Base-by-base conservation (phyloP, 1,284 basidiomycete genomes). In the Pseudozyma pruni region DNA sequence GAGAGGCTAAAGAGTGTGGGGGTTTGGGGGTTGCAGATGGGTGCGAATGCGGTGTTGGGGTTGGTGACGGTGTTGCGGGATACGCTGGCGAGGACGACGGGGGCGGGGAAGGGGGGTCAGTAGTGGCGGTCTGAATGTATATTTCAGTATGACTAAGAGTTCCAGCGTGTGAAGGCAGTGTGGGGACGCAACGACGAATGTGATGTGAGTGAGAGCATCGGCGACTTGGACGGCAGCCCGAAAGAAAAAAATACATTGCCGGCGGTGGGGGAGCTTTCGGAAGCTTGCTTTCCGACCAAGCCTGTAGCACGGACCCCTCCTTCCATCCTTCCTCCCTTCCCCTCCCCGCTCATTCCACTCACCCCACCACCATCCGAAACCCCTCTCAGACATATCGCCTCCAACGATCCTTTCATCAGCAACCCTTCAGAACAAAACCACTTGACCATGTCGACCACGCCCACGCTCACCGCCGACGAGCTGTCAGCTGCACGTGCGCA, bases 1-100 rank as follows among this genome's bases (percentile, higher is more conserved):
- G 56, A 78, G 52, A 56, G 80, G 11, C 49, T 79, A 35, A 68
- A 74, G 49, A 80, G 76, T 39, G 79, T 82, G 9, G 78, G 76
- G 39, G 33, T 78, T 9, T 82, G 80, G 80, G 63, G 61, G 11
- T 54, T 82, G 37, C 58, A 74, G 49, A 33, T 76, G 6, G 46
- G 67, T 17, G 66, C 69, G 2, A 71, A 79, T 25, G 70, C 63
- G 3, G 69, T 49, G 25, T 48, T 62, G 47, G 57, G 60, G 32
- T 31, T 63, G 31, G 69, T 72, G n/a, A 72, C 59, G 11, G 20
- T 67, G 54, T 43, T 74, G 38, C 44, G 72, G 22, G 63, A 74
- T 51, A 58, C 55, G 22, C 25, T 66, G 57, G 57, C 56, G n/a
- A 56, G 56, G 50, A 69, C 66, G 16, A 58, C 54, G 19, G 50